A percentile compares a stretch with the other conserved stretches of the same genome.
Conservation (phyloP, 163 green algal species). For the Volvox carteri region DNA sequence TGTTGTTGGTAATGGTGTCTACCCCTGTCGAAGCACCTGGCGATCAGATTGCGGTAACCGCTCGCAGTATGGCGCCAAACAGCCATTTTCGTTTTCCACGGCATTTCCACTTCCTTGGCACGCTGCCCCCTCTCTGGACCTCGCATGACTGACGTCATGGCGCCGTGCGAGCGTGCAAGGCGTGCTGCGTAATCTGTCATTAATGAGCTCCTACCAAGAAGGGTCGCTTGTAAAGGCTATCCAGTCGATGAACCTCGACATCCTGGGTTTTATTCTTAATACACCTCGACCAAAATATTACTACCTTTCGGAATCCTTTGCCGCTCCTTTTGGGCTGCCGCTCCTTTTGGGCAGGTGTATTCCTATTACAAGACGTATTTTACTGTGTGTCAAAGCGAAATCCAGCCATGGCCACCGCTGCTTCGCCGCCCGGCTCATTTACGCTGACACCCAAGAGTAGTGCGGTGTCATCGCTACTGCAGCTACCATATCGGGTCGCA, state of each 20-base stretch:
- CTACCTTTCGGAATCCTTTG: background rate
- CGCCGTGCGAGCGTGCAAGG: background rate
- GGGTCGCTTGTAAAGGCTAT: no score
- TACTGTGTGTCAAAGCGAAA: background rate
- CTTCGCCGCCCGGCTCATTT: constrained; percentile 5
- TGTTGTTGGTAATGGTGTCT: background rate
- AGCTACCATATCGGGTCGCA: background rate
- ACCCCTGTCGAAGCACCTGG: background rate
- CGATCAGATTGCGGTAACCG: background rate
- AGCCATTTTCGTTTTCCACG: background rate
- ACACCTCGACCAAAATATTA: background rate
- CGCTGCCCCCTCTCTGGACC: no score
- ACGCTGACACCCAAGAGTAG: background rate
- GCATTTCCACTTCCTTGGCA: background rate
- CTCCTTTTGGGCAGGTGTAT: background rate
- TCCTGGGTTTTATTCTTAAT: background rate
- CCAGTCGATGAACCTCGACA: background rate
- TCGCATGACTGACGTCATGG: constrained; percentile 25
- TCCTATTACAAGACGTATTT: background rate
- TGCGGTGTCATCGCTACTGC: background rate
- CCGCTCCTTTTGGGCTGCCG: background rate
- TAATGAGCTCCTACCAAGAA: background rate
- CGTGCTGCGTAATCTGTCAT: constrained; percentile 6
- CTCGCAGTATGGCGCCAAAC: background rate
- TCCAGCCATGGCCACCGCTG: constrained; percentile 27